These are phyloP conservation scores for Fistulina hepatica DNA, from an alignment of 1,284 basidiomycete genomes.

Conservation along the genomic window DNA sequence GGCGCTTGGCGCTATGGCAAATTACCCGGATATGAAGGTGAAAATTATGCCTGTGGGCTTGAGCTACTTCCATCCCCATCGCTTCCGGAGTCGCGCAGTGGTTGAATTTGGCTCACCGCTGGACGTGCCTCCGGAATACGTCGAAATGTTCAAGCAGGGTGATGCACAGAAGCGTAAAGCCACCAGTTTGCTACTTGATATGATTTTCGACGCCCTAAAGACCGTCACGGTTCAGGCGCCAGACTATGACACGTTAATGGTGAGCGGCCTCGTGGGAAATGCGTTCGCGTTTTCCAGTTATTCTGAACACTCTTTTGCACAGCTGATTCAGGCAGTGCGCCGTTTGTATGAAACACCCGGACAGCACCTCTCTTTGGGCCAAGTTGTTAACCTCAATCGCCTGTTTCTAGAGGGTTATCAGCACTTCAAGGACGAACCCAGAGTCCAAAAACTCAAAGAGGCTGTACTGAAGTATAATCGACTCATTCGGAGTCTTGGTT, in stretches of 20 bases:
- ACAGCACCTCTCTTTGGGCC: slow-evolving; percentile 87
- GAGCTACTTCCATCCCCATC: slow-evolving; percentile 92
- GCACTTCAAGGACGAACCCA: slow-evolving; percentile 90
- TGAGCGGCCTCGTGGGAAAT: slow-evolving; percentile 24
- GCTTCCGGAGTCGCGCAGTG: slow-evolving; percentile 90
- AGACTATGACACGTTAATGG: slow-evolving; percentile 98
- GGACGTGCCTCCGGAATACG: slow-evolving; percentile 77
- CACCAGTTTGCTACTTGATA: slow-evolving; percentile 80
- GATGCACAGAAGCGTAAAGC: slow-evolving; percentile 87
- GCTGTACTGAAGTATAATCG: slow-evolving; percentile 95
- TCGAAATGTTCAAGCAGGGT: slow-evolving; percentile 87
- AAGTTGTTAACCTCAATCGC: slow-evolving; percentile 95
- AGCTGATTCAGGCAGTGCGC: slow-evolving; percentile 93
- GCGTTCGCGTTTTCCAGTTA: not conserved
- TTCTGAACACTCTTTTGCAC: not conserved
- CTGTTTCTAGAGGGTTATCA: slow-evolving; percentile 91
- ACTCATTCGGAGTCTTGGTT: slow-evolving; percentile 82
- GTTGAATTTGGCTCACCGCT: slow-evolving; percentile 94
- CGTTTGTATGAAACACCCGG: slow-evolving; percentile 93
- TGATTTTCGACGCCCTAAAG: slow-evolving; percentile 94
- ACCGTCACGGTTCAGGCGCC: slow-evolving; percentile 94
- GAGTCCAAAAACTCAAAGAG: slow-evolving; percentile 71
- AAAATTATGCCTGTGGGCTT: slow-evolving; percentile 92
- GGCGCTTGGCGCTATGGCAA: slow-evolving; percentile 96
- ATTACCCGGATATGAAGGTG: slow-evolving; percentile 77